A percentile compares a stretch with the other conserved stretches of the same genome.
Evolutionary conservation across 306 rosid species (phyloP).

Genomic region (Hippophae rhamnoides): DNA sequence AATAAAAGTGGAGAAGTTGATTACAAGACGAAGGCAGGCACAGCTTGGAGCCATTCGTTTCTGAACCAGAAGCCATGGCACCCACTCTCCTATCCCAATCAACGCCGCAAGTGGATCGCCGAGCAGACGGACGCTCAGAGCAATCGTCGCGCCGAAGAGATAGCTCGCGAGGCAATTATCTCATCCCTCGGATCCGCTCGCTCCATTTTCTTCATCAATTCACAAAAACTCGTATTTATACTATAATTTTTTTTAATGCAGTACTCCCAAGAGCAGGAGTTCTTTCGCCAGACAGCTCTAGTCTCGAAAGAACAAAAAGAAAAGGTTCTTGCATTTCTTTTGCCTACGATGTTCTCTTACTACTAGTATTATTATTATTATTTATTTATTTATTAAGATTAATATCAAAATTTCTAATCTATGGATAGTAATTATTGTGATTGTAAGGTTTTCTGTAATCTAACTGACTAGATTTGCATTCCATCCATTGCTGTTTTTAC

Average conservation of each 20-base stretch:
- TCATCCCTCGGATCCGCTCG: background rate
- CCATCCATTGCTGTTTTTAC: too few species aligned
- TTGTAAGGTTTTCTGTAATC: too few species aligned
- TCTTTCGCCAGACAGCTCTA: conserved; percentile 69
- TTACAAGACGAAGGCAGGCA: too few species aligned
- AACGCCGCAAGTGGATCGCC: conserved; percentile 75
- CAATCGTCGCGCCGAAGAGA: conserved; percentile 62
- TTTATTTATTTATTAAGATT: too few species aligned
- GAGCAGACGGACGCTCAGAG: conserved; percentile 72
- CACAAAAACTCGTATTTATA: background rate
- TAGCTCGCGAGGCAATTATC: conserved; percentile 67
- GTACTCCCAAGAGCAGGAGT: conserved; percentile 95
- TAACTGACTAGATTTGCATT: too few species aligned
- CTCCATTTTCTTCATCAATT: background rate
- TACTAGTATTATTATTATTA: background rate
- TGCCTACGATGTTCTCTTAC: background rate
- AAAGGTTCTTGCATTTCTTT: conserved; percentile 35
- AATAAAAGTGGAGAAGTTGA: too few species aligned
- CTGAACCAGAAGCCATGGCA: too few species aligned
- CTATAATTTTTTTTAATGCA: conserved; percentile 10
- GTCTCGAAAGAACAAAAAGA: conserved; percentile 84
- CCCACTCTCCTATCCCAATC: too few species aligned
- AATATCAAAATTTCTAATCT: too few species aligned
- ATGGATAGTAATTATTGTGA: too few species aligned
- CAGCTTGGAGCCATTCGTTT: too few species aligned